A percentile compares a stretch with the other conserved stretches of the same genome.
phyloP scores from a whole-genome alignment of 2,329 filamentous ascomycete species.

The Lecanoromycetidae sp. region DNA sequence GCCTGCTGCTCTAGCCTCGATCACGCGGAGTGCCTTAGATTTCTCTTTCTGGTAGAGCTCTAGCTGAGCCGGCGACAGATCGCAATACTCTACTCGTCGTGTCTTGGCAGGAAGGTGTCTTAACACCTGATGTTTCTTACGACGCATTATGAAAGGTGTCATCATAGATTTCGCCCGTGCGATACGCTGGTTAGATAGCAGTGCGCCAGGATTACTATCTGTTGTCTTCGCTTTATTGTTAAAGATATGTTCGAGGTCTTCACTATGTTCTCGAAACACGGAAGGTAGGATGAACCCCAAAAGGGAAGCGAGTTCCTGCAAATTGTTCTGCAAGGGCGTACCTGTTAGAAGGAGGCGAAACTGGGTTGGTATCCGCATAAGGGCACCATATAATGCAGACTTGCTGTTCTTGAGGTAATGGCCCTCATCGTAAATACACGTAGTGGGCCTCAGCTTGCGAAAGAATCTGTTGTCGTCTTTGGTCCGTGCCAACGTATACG shows the following conservation, averaged over 20 bases:
- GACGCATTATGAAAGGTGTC: conserved; percentile 84
- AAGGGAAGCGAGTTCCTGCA: conserved; percentile 80
- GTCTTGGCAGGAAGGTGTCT: conserved; percentile 70
- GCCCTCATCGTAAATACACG: conserved; percentile 80
- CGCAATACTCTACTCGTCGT: conserved; percentile 66
- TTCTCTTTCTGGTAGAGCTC: conserved; percentile 62
- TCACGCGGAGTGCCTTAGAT: conserved; percentile 46
- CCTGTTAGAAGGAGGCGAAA: conserved; percentile 82
- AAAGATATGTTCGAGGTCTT: conserved; percentile 77
- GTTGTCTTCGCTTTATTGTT: conserved; percentile 79
- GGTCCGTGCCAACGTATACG: conserved; percentile 54
- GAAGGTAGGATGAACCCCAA: conserved; percentile 87
- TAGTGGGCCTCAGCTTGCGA: conserved; percentile 42
- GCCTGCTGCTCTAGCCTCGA: conserved; percentile 46
- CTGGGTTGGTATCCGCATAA: conserved; percentile 63
- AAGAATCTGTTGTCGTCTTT: conserved; percentile 53
- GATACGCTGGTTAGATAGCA: conserved; percentile 79
- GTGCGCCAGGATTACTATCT: conserved; percentile 58
- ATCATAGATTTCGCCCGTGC: conserved; percentile 80
- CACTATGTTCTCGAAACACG: conserved; percentile 64
- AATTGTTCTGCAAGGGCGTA: conserved; percentile 90
- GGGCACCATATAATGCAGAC: conserved; percentile 66
- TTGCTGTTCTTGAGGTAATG: conserved; percentile 84
- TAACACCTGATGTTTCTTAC: conserved; percentile 86
- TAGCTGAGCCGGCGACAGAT: conserved; percentile 60